Base-by-base conservation (phyloP, 139 green algal genomes). In the Limnomonas spitsbergensis region DNA sequence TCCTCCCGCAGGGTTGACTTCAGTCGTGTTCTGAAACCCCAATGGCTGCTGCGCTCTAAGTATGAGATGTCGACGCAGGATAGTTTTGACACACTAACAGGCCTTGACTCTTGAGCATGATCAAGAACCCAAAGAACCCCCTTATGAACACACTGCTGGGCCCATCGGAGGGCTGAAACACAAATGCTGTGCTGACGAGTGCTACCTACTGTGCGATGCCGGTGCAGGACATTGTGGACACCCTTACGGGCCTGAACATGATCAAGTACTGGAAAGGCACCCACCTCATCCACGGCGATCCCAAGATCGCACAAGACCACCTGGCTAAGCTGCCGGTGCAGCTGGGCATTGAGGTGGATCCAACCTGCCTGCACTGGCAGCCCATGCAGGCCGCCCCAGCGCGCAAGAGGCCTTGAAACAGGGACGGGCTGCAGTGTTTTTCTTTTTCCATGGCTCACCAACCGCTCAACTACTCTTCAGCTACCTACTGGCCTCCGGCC, bases 201-300 rank as follows among this genome's bases (percentile, higher is more conserved):
- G 14, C 20, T 61, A 14, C 47, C 47, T 20, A 61, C 47, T 14
- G 20, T 20, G 47, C 20, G 14, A 61, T 61, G 47, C 47, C 14
- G 20, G 47, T 61, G 47, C 20, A 61, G 67, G 84, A 88, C 78
- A 85, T 88, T 36, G 80, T 88, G 40, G 80, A 88, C 38, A 88
- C 84, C 73, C 40, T 75, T 26, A 75, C 82, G 75, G 34, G 74
- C 27, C 74, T 92, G 35, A 81, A 81, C 31, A 78, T 92, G 29
- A 84, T 92, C 81, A 85, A 89, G 76, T 99, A 99, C 85, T 90
- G 93, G 80, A 98, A 97, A 83, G 94, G 92, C 71, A 73, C 72
- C 42, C 81, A 90, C 78, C 79, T 90, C 4, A 84, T 89, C 38
- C 82, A 86, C 67, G 82, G 79, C 6, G 85, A 87, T 42, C 85